Evolutionary conservation across 2,329 filamentous ascomycete genomes (phyloP).

Genomic region (Podosphaera leucotricha): DNA sequence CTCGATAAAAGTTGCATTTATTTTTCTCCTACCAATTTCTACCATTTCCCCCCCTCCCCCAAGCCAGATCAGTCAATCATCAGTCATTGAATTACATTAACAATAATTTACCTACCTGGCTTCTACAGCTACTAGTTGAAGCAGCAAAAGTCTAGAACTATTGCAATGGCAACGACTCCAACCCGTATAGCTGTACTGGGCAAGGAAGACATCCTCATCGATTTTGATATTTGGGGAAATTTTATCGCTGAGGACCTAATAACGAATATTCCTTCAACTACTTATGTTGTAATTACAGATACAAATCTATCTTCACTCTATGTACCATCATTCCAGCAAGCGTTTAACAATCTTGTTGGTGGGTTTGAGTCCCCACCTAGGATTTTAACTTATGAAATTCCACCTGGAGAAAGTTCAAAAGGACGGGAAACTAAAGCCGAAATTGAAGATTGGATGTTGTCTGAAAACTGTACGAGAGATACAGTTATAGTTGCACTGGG

Average conservation of each 20-base stretch:
- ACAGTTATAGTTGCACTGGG: constrained; percentile 87
- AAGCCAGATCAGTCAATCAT: too few species aligned
- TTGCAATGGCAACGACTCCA: constrained; percentile 14
- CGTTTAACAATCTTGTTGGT: constrained; percentile 28
- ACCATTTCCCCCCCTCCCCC: too few species aligned
- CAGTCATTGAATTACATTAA: too few species aligned
- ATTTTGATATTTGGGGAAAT: constrained; percentile 70
- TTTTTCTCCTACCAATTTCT: too few species aligned
- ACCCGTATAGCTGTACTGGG: constrained; percentile 59
- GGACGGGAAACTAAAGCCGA: constrained; percentile 80
- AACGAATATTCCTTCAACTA: constrained; percentile 54
- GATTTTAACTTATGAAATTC: constrained; percentile 65
- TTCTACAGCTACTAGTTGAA: neutral
- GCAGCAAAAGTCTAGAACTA: neutral
- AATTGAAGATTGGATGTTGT: constrained; percentile 93
- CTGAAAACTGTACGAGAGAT: constrained; percentile 78
- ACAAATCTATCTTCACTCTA: constrained; percentile 72
- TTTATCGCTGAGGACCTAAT: constrained; percentile 68
- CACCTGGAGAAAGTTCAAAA: constrained; percentile 85
- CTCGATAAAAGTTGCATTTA: too few species aligned
- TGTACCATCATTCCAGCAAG: constrained; percentile 47
- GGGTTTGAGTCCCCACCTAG: constrained; percentile 27
- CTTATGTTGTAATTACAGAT: constrained; percentile 91
- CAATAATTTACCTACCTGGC: too few species aligned
- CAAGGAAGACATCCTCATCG: constrained; percentile 73